Evolutionary conservation across 768 basidiomycete genomes (phyloP), one percentile per base, ranked within the genome.

Genomic region (Pleurotus platypus): DNA sequence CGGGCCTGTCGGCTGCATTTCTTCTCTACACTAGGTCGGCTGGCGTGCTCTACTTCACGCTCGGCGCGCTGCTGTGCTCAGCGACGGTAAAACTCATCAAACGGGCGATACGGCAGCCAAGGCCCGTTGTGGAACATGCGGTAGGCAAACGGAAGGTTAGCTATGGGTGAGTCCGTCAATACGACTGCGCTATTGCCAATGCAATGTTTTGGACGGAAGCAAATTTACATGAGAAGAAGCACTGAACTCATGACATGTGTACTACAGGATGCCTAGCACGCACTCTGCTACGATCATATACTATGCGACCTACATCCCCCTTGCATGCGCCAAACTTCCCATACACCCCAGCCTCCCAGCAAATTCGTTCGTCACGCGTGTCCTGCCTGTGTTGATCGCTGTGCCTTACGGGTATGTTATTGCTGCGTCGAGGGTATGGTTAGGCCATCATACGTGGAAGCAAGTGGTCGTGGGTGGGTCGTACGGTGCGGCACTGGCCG

Each of bases 221-320:
- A 35, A 35, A 35, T 11, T 35, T 35, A 35, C 11, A 35, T 35
- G 30, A 35, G 30, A 35, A 35, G 30, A 35, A 35, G 30, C 30
- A 35, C 9, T 35, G 30, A 35, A 35, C 30, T 35, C 30, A 35
- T 35, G 30, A 35, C 30, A 35, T 35, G 30, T 35, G 9, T 9
- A 11, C 12, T 57, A 48, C 65, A 91, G 90, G 11, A 92, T 92
- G 90, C 90, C 90, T 4, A 89, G 87, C 60, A 92, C 90, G 4
- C 90, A 92, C 67, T 86, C 90, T 9, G 84, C 88, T 8, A 73
- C 77, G 4, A 88, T 89, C 62, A 75, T 78, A 2, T 91, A 78
- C 70, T 87, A 80, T 64, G 84, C 82, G 7, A 74, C 78, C 2
- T 92, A 83, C 64, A 78, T 84, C 22, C 61, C 78, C 11, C 72